Base-by-base conservation (phyloP, 495 filamentous ascomycete genomes). In the Penicillium manginii region DNA sequence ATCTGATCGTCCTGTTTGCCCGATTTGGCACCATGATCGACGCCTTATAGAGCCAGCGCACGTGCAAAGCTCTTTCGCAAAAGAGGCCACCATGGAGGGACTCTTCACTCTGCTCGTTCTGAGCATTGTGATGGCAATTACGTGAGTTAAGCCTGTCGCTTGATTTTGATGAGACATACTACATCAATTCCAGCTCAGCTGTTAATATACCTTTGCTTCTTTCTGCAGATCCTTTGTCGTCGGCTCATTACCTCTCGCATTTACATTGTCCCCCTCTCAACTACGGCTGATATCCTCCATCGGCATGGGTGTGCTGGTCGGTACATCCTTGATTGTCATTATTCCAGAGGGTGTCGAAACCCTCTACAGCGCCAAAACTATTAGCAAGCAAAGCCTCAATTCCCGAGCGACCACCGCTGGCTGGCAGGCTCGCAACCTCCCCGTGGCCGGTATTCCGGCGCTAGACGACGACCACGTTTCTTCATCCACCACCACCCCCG, bases 341-440 rank as follows among this genome's bases (percentile, higher is more conserved):
- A 96, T 98, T 66, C 94, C 94, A 0, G 94, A 98, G 72, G 94
- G 94, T 15, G 86, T 98, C 49, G 94, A 97, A 66, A 94, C 94
- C 7, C 78, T 97, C 49, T 92, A 96, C 67, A 86, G 83, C 62
- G 81, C 87, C 10, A 81, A 73, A 45, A 65, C 72, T 17, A 56
- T 58, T 29, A 51, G 45, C 53, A 68, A 61, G 37, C 76, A 78
- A 52, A 64, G 60, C 50, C 51, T 78, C 50, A 71, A 60, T 50
- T 63, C 62, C 17, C 73, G 76, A 11, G 54, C 61, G 15, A 43
- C 65, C 39, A 49, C 61, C 26, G 51, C 72, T n/a, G 52, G 64
- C 29, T 76, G 73, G 75, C 64, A 70, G 52, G 55, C 67, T 33
- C 69, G 72, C 37, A 64, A 59, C 17, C 69, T 68, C 14, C 54